phyloP scores from a whole-genome alignment of 495 filamentous ascomycete genomes.

The Cladorrhinum samala region DNA sequence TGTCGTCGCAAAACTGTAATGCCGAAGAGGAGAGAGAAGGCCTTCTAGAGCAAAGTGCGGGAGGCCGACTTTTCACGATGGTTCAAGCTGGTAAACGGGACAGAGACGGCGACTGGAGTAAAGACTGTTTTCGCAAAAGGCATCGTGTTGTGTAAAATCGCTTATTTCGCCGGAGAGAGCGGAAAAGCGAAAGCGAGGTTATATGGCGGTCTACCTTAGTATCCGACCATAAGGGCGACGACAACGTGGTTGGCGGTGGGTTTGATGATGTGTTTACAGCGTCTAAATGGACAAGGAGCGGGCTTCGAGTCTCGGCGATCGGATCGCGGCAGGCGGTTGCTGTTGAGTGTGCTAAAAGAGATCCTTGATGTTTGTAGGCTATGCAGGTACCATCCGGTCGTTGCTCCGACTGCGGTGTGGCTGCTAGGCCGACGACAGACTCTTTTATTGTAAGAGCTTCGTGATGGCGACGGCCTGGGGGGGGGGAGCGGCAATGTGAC shows the following conservation, averaged over 20 bases:
- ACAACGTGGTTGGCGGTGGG: not conserved
- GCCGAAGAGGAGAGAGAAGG: constrained; percentile 33
- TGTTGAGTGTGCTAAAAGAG: not conserved
- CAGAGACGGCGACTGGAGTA: constrained; percentile 53
- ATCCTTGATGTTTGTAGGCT: not conserved
- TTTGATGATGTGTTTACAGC: constrained; percentile 1
- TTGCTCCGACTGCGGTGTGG: constrained; percentile 4
- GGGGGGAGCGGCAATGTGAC: constrained; percentile 28
- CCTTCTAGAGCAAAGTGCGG: constrained; percentile 40
- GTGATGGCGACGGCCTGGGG: constrained; percentile 12
- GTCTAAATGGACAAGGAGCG: not conserved
- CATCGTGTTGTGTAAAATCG: constrained; percentile 39
- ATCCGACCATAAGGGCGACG: constrained; percentile 28
- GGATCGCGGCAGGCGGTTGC: constrained; percentile 2
- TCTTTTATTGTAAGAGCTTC: constrained; percentile 13
- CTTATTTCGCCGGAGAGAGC: constrained; percentile 26
- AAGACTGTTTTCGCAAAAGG: constrained; percentile 39
- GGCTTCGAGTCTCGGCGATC: constrained; percentile 6
- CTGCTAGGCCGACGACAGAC: constrained; percentile 11
- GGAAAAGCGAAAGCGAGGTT: constrained; percentile 23
- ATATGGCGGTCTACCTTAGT: constrained; percentile 30
- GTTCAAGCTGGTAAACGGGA: constrained; percentile 50
- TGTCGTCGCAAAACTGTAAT: constrained; percentile 28
- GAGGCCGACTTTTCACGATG: constrained; percentile 43
- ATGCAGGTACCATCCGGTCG: constrained; percentile 10